Base-by-base conservation (phyloP, 148 eudicot genomes). In the Polygonum maritimum region DNA sequence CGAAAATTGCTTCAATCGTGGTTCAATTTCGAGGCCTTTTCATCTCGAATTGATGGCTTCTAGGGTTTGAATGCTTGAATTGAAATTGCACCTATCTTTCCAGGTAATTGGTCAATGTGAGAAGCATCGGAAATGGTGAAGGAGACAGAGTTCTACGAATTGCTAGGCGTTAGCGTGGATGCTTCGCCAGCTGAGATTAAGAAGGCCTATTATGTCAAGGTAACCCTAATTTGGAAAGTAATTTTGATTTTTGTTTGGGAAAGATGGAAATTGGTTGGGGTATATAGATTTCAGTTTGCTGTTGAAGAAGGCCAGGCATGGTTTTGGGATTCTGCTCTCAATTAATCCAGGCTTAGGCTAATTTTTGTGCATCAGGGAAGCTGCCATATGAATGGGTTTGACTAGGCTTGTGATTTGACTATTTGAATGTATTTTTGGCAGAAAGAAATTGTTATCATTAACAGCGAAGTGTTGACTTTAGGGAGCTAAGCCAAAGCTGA, bases 181-280 rank as follows among this genome's bases (percentile, higher is more conserved):
- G 96, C 98, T 51, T 73, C 93, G 44, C 67, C 90, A 4, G 83
- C 88, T 7, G 97, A 94, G 4, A 90, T 94, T 75, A 94, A 90
- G 84, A 94, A 92, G 81, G 98, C 98, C 48, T 94, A 94, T 79
- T 92, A 92, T 77, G 12, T 86, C 41, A 88, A 90, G 89, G 98
- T 85, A 67, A 38, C 71, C 71, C 45, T 67, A 67, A 65, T 65
- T 2, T 31, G 33, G 39, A 55, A 78, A 70, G 31, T 22, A 49
- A 41, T 3, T 40, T 70, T 26, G 8, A 39, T 60, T 15, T 35
- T 36, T n/a, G 36, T 65, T 65, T 36, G 71, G 31, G 31, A 26
- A 26, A 26, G 31, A 26, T 26, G 31, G 1, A 67, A 45, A 67
- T 35, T 35, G 10, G 18, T 5, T 16, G 9, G 71, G 16, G 41